Base-by-base conservation (phyloP, 2,329 filamentous ascomycete species). In the Hypoxylon sp. region DNA sequence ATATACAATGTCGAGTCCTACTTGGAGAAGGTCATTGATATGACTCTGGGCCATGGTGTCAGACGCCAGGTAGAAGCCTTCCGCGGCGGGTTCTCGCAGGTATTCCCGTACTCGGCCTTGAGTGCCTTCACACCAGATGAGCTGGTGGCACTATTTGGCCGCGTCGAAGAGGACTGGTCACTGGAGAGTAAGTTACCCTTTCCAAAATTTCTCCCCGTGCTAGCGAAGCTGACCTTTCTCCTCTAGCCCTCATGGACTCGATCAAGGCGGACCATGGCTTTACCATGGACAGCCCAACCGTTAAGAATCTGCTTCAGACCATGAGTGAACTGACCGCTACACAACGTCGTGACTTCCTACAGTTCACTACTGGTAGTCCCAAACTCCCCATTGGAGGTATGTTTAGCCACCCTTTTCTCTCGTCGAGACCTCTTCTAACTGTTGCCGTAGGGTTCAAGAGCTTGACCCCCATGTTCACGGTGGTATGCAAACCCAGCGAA, bases 181-280 rank as follows among this genome's bases (percentile, higher is more conserved):
- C 88, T 99, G 64, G 94, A 98, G 73, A 99, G 91, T 95, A 85
- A 83, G 91, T 82, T 65, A 20, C 6, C 13, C 1, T 2, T 37
- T 45, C 2, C 6, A 6, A 1, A 24, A 26, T 33, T 11, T 37
- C 33, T 29, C 38, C 20, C 31, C 17, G 1, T 57, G 33, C 63
- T 35, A 68, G 71, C 62, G 69, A 64, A 37, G 56, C 46, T 69
- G 56, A 66, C 62, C 58, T 42, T 38, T 53, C 23, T 21, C 6
- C 61, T 45, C 38, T 58, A 95, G 91, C 95, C 58, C 85, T 99
- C 35, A 96, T 96, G 85, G 95, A 99, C 72, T 97, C 94, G 0
- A 94, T 99, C 79, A 99, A 99, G 78, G 95, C 95, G 23, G 95
- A 99, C 69, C 95, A 99, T 72, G 95, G 95, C 7, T 99, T 91